A percentile compares a stretch with the other conserved stretches of the same genome.
These are phyloP conservation scores for Cryptococcus hybrid DNA, from an alignment of 1,284 basidiomycete genomes.

Conservation along the genomic window DNA sequence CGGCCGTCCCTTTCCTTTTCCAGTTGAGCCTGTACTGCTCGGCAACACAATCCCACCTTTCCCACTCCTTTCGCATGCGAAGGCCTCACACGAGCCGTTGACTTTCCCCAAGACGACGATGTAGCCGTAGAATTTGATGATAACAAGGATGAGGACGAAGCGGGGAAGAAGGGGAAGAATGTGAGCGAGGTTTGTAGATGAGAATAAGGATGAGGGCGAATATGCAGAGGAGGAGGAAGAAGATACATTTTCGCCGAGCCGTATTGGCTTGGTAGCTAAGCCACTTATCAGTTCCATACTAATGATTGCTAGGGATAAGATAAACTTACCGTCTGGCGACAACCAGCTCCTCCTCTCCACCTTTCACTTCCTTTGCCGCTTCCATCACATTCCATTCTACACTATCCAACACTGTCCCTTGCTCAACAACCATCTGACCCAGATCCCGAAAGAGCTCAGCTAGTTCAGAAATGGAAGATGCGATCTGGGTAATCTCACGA, in stretches of 20 bases:
- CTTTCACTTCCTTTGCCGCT: conserved; percentile 74
- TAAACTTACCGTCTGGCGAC: conserved; percentile 69
- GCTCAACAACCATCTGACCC: conserved; percentile 90
- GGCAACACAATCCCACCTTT: too few relatives aligned
- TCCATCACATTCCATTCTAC: conserved; percentile 98
- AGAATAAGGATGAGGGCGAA: conserved; percentile 63
- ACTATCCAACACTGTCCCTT: conserved; percentile 93
- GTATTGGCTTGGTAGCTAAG: conserved; percentile 87
- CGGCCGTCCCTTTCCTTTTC: neutral
- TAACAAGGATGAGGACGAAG: neutral
- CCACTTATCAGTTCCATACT: conserved; percentile 1
- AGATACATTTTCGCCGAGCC: conserved; percentile 87
- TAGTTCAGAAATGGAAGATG: conserved; percentile 83
- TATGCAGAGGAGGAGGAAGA: conserved; percentile 85
- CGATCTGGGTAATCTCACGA: conserved; percentile 84
- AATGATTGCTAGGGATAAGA: neutral
- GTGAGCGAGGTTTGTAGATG: conserved; percentile 47
- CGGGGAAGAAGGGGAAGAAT: conserved; percentile 1
- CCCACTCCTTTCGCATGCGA: too few relatives aligned
- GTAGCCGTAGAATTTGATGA: too few relatives aligned
- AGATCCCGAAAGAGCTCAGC: conserved; percentile 97
- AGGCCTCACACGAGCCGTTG: too few relatives aligned
- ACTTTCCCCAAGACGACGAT: too few relatives aligned
- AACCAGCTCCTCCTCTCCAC: conserved; percentile 80
- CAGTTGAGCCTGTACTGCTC: too few relatives aligned